Percentiles rank a stretch among this genome's conserved stretches.
phyloP scores from a whole-genome alignment of 164 flowering plant genomes.

The Nymphaea thermarum region DNA sequence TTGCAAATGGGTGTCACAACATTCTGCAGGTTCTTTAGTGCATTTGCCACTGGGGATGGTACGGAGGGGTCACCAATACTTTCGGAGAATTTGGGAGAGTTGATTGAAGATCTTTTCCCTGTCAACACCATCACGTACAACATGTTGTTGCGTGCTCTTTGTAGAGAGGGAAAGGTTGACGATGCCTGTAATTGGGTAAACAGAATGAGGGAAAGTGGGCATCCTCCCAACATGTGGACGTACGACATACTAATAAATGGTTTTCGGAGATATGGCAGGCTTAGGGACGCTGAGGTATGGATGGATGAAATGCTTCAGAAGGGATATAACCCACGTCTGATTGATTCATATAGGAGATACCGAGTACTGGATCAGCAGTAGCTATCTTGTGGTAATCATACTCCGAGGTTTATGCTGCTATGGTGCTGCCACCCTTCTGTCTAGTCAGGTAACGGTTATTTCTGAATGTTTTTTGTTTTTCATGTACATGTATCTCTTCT shows the following conservation, averaged over 20 bases:
- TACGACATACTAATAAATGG: slow-evolving; percentile 43
- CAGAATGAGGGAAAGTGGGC: slow-evolving; percentile 37
- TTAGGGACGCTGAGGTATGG: slow-evolving; percentile 36
- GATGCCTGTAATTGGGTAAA: slow-evolving; percentile 27
- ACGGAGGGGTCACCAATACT: slow-evolving; percentile 8
- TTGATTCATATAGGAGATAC: background rate
- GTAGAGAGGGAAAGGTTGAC: slow-evolving; percentile 21
- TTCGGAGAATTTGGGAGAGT: slow-evolving; percentile 35
- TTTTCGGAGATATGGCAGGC: slow-evolving; percentile 31
- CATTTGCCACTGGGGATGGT: slow-evolving; percentile 25
- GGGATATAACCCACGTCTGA: slow-evolving; percentile 23
- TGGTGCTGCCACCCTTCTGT: background rate
- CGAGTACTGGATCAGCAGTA: background rate
- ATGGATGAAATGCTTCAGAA: slow-evolving; percentile 33
- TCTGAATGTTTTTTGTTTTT: too few relatives aligned
- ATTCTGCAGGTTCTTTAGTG: slow-evolving; percentile 41
- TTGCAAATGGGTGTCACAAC: slow-evolving; percentile 12
- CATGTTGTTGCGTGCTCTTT: slow-evolving; percentile 41
- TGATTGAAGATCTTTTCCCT: slow-evolving; percentile 36
- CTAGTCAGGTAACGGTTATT: background rate
- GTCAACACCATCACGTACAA: slow-evolving; percentile 52
- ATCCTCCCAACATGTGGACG: slow-evolving; percentile 57
- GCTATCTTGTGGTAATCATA: background rate
- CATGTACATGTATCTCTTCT: too few relatives aligned
- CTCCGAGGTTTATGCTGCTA: background rate